phyloP scores from a whole-genome alignment of 345 rosid genomes.

The Arabis alpina region DNA sequence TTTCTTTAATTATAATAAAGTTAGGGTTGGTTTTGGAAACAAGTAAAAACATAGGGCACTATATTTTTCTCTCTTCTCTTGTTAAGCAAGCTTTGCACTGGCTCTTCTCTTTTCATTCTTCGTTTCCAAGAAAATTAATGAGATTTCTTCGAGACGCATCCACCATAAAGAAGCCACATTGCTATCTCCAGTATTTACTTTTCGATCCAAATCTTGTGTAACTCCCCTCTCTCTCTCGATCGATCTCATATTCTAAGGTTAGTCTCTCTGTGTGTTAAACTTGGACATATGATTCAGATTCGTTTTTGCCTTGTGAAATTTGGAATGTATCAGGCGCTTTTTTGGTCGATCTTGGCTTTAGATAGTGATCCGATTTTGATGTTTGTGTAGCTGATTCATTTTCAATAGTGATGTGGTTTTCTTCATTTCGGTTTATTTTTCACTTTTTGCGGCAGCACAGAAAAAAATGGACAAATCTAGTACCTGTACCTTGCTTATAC shows the following conservation, averaged over 20 bases:
- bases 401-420: background rate
- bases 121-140: background rate
- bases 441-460: constrained; percentile 17
- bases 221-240: constrained; percentile 17
- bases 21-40: constrained; percentile 2
- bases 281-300: constrained; percentile 5
- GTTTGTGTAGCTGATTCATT: too few species aligned
- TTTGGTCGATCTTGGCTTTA: constrained; percentile 18
- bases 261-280: constrained; percentile 19
- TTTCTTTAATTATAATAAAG: too few species aligned
- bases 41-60: background rate
- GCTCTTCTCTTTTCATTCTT: background rate
- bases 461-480: constrained; percentile 77
- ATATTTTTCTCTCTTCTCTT: background rate
- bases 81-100: background rate
- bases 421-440: background rate
- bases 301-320: too few species aligned
- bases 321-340: background rate
- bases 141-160: constrained; percentile 6
- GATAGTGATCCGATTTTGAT: constrained; percentile 19
- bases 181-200: too few species aligned
- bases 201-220: constrained; percentile 11
- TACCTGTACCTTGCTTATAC: constrained; percentile 70
- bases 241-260: constrained; percentile 45
- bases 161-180: background rate